Percentiles rank a stretch among this genome's conserved stretches.
These are phyloP conservation scores for Ophidiomyces ophidiicola DNA, from an alignment of 2,329 filamentous ascomycete genomes.

Conservation along the genomic window DNA sequence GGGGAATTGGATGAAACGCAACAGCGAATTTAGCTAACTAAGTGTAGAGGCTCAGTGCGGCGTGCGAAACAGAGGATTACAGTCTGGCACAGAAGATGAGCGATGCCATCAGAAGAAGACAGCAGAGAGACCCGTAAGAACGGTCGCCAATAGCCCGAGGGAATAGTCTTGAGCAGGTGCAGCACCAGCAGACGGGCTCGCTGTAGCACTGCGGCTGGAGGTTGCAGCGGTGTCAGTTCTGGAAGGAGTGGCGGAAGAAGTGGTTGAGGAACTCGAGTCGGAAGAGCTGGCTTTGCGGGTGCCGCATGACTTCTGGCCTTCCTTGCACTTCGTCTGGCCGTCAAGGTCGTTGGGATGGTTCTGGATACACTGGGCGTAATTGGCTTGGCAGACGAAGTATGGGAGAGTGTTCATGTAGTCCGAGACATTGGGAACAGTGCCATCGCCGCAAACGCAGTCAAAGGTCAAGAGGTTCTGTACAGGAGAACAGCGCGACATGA, in stretches of 20 bases:
- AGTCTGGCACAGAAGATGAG: neutral
- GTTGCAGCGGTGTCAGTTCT: slow-evolving; percentile 20
- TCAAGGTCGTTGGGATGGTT: slow-evolving; percentile 36
- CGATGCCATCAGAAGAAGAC: slow-evolving; percentile 41
- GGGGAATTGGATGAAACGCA: no score
- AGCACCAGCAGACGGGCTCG: slow-evolving; percentile 26
- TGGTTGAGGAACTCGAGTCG: slow-evolving; percentile 21
- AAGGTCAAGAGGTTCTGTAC: slow-evolving; percentile 41
- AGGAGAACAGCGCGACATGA: neutral
- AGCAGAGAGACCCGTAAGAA: slow-evolving; percentile 45
- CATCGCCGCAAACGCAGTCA: slow-evolving; percentile 47
- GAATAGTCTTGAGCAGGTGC: slow-evolving; percentile 40
- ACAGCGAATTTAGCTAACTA: no score
- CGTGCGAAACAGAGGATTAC: neutral
- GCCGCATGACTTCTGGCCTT: slow-evolving; percentile 41
- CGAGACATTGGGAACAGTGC: slow-evolving; percentile 42
- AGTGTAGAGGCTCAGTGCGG: neutral
- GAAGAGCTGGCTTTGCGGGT: slow-evolving; percentile 20
- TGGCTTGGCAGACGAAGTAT: slow-evolving; percentile 47
- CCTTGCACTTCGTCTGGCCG: slow-evolving; percentile 39
- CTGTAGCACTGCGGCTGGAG: slow-evolving; percentile 19
- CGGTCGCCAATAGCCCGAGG: slow-evolving; percentile 41
- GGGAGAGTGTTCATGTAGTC: slow-evolving; percentile 48
- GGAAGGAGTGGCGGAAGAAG: slow-evolving; percentile 20
- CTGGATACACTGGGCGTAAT: slow-evolving; percentile 39